Conservation (phyloP, 176 grass and related monocot species). For the Carex kokanica region DNA sequence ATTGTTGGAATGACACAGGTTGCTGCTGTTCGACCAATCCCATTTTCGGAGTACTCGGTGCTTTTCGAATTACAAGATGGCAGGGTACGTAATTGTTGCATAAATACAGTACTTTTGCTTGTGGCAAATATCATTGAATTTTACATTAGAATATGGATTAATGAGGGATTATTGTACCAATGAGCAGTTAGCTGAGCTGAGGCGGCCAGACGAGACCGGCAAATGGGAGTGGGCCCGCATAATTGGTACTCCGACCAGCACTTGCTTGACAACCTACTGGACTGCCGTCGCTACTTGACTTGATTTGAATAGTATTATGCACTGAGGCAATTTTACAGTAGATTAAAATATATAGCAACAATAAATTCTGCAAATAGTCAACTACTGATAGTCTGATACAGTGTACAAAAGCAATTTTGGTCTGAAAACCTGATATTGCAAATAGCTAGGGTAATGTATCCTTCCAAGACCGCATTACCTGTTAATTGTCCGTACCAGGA, state of each 20-base stretch:
- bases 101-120: neutral
- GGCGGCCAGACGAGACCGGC: slow-evolving; percentile 37
- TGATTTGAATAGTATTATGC: neutral
- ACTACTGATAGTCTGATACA: slow-evolving; percentile 11
- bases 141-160: neutral
- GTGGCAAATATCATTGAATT: neutral
- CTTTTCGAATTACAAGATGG: slow-evolving; percentile 86
- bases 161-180: slow-evolving; percentile 8
- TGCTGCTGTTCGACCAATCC: slow-evolving; percentile 55
- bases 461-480: neutral
- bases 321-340: neutral
- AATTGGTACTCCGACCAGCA: slow-evolving; percentile 73
- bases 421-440: neutral
- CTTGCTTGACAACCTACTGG: slow-evolving; percentile 82
- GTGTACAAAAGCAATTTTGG: slow-evolving; percentile 18
- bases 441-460: neutral
- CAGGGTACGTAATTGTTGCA: slow-evolving; percentile 48
- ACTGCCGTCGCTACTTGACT: slow-evolving; percentile 68
- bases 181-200: slow-evolving; percentile 84
- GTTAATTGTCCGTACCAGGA: neutral
- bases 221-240: slow-evolving; percentile 73
- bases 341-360: neutral
- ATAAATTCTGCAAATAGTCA: neutral
- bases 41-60: slow-evolving; percentile 75
- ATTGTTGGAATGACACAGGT: slow-evolving; percentile 47